phyloP scores from a whole-genome alignment of 2,329 filamentous ascomycete species.

The Sodiomyces alkalinus region DNA sequence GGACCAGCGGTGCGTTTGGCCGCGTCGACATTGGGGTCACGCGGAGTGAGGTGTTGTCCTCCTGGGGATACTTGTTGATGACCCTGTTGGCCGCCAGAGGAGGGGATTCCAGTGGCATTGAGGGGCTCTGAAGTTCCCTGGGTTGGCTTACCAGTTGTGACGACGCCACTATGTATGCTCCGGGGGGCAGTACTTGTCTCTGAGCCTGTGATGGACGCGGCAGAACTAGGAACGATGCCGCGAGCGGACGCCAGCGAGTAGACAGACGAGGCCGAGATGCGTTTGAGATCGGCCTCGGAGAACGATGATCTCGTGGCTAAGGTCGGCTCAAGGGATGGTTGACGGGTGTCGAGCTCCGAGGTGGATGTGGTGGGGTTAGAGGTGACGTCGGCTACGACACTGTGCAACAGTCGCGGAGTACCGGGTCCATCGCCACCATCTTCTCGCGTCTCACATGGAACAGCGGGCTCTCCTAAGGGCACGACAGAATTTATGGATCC shows the following conservation, averaged over 20 bases:
- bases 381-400: slow-evolving; percentile 29
- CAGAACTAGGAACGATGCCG: slow-evolving; percentile 30
- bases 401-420: too few relatives aligned
- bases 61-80: slow-evolving; percentile 24
- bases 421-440: too few relatives aligned
- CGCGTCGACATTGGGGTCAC: slow-evolving; percentile 28
- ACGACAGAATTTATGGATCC: slow-evolving; percentile 25
- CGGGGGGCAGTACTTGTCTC: slow-evolving; percentile 28
- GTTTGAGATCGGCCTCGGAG: slow-evolving; percentile 41
- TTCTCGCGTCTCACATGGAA: too few relatives aligned
- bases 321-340: slow-evolving; percentile 31
- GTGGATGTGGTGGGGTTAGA: slow-evolving; percentile 23
- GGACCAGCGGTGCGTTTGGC: slow-evolving; percentile 17
- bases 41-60: slow-evolving; percentile 30
- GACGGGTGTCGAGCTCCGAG: slow-evolving; percentile 11
- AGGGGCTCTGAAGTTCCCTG: slow-evolving; percentile 36
- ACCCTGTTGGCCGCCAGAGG: slow-evolving; percentile 22
- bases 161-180: slow-evolving; percentile 26
- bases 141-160: slow-evolving; percentile 28
- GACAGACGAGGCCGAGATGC: slow-evolving; percentile 58
- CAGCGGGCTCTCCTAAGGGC: slow-evolving; percentile 22
- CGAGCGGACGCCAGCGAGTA: slow-evolving; percentile 53
- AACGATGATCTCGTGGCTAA: slow-evolving; percentile 29
- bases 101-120: slow-evolving; percentile 37
- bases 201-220: slow-evolving; percentile 36